These are phyloP conservation scores for Camellia japonica DNA, from an alignment of 148 eudicot genomes.

Conservation along the genomic window DNA sequence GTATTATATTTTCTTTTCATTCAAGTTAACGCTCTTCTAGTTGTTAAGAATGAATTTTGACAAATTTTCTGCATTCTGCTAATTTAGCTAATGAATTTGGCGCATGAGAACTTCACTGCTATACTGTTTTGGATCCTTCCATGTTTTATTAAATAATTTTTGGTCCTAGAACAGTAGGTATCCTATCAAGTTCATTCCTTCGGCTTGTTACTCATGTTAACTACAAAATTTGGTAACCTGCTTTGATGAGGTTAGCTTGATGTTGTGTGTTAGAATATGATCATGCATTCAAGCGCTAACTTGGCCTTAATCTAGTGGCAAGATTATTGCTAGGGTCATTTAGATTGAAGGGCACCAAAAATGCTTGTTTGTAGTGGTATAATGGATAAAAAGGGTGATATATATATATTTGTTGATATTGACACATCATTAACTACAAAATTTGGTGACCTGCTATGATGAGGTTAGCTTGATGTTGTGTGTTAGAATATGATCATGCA, in stretches of 20 bases:
- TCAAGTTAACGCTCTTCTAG: background rate
- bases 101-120: conserved; percentile 6
- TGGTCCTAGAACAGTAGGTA: background rate
- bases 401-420: background rate
- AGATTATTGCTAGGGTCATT: background rate
- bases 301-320: background rate
- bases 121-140: background rate
- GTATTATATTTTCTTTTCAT: conserved; percentile 28
- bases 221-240: background rate
- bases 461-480: background rate
- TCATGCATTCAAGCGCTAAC: background rate
- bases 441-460: background rate
- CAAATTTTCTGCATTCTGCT: background rate
- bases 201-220: background rate
- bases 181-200: background rate
- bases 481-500: background rate
- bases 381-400: background rate
- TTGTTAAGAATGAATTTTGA: background rate
- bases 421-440: background rate
- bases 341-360: background rate
- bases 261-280: background rate
- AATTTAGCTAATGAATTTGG: conserved; percentile 7
- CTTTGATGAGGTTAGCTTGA: background rate
- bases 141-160: background rate
- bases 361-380: background rate